Evolutionary conservation across 2,329 filamentous ascomycete genomes (phyloP), one percentile per base, ranked within the genome.

Genomic region (Penicillium sp.): DNA sequence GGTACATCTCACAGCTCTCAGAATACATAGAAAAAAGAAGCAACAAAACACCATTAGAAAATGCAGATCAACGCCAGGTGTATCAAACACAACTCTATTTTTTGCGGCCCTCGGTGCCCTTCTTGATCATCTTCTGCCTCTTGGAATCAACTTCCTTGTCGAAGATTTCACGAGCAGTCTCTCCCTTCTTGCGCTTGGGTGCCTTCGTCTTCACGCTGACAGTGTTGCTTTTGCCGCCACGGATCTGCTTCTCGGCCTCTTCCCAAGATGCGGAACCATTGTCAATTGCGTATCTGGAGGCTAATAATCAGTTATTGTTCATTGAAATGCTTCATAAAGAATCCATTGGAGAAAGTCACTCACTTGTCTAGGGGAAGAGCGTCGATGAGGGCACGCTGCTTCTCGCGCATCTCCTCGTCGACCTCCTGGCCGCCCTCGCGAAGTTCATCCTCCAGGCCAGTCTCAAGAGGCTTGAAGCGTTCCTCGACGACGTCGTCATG

Each of bases 381-480:
- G 76, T 96, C 89, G 65, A 97, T 96, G 60, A 97, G 78, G 61
- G 90, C 89, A 64, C 88, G 85, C 73, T 95, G 90, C 74, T 93
- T 89, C 71, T 89, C 85, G 61, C 83, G 84, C 65, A 95, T 76
- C 53, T 84, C 85, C 44, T 79, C 79, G 56, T 90, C 74, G 24
- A 89, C 85, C 70, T 94, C 87, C 55, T 93, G 85, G 1, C 87
- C 91, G 15, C 86, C 92, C 67, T 94, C 89, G 49, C 87, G 86
- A 16, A 97, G 79, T 71, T 97, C 94, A 9, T 94, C 89, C 28
- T 90, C 84, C 6, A 96, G 76, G 6, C 81, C 80, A 42, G 81
- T 82, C 45, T 85, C 81, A n/a, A 95, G 75, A 0, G 90, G 87
- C 49, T 83, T 82, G 67, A 87, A 93, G 48, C 79, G 82, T 57